Evolutionary conservation across 2,329 filamentous ascomycete genomes (phyloP), one percentile per base, ranked within the genome.

Genomic region (Cladosporium phlei): DNA sequence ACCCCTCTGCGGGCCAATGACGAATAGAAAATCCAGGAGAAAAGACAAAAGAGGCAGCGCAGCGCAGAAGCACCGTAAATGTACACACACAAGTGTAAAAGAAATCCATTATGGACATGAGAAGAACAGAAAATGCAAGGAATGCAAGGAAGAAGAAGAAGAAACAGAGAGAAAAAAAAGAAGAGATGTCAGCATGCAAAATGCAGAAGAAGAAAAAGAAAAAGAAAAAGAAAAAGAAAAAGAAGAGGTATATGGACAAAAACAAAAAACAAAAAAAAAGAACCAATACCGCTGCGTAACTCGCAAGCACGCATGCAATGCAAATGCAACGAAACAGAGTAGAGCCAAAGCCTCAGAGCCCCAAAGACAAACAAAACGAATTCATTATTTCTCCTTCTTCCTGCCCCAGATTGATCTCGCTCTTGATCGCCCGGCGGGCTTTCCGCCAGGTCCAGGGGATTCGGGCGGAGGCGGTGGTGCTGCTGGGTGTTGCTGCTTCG

Each of bases 351-450:
- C n/a, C n/a, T n/a, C n/a, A n/a, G n/a, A n/a, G n/a, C n/a, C n/a
- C n/a, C n/a, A n/a, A n/a, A n/a, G n/a, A n/a, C n/a, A 25, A 25
- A 25, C 6, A 35, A 35, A 21, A 10, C 17, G 19, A 21, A 4
- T 17, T 35, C 42, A 45, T 45, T 37, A 47, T 49, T 53, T 52
- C 38, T 52, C 52, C 46, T 55, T 55, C 54, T 55, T 56, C 43
- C 55, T 28, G 8, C 53, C 48, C 52, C 55, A 59, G 10, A 59
- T 55, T 16, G 53, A 53, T 20, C 55, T 44, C 14, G 46, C 47
- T 38, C 55, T 33, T 27, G 52, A 42, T 33, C 55, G 46, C 6
- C 46, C 46, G 19, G 35, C 19, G 10, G 37, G 20, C 22, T 48
- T 39, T n/a, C n/a, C n/a, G n/a, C n/a, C n/a, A n/a, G n/a, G n/a